A percentile compares a stretch with the other conserved stretches of the same genome.
phyloP scores from a whole-genome alignment of 108 stramenopile species.

The Conticribra weissflogii region DNA sequence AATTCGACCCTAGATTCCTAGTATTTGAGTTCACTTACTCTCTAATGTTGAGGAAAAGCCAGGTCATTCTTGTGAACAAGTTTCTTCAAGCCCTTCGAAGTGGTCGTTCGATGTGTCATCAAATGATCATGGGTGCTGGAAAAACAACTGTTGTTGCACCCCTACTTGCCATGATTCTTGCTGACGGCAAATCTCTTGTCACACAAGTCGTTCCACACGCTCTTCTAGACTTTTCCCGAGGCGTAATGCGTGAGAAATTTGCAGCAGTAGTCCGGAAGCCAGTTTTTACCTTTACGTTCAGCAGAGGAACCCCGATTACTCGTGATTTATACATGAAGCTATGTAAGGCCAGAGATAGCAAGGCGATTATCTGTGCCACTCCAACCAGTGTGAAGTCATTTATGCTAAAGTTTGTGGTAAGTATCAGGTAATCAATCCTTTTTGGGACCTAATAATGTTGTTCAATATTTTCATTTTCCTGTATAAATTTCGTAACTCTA shows the following conservation, averaged over 20 bases:
- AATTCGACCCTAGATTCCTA: conserved; percentile 95
- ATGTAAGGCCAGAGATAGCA: conserved; percentile 90
- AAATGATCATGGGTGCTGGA: conserved; percentile 99
- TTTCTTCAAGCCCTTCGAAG: conserved; percentile 79
- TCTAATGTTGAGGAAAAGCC: conserved; percentile 93
- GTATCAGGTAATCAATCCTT: not conserved
- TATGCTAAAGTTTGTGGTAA: conserved; percentile 90
- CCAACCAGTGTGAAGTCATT: conserved; percentile 98
- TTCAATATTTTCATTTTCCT: not conserved
- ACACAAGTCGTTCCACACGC: conserved; percentile 98
- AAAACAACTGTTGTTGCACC: conserved; percentile 99
- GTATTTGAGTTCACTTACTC: conserved; percentile 98
- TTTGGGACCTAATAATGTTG: no score
- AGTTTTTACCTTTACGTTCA: conserved; percentile 97
- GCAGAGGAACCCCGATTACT: conserved; percentile 92
- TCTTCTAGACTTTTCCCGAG: conserved; percentile 95
- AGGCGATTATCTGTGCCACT: conserved; percentile 95
- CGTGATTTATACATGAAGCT: conserved; percentile 93
- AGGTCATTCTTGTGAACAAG: conserved; percentile 95
- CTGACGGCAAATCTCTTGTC: conserved; percentile 93
- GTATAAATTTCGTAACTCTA: not conserved
- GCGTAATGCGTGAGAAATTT: conserved; percentile 97
- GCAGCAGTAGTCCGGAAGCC: conserved; percentile 95
- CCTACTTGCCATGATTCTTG: conserved; percentile 95
- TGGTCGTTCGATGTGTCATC: conserved; percentile 92